Evolutionary conservation across 2,329 filamentous ascomycete species (phyloP).

Genomic region (Epichloe typhina): DNA sequence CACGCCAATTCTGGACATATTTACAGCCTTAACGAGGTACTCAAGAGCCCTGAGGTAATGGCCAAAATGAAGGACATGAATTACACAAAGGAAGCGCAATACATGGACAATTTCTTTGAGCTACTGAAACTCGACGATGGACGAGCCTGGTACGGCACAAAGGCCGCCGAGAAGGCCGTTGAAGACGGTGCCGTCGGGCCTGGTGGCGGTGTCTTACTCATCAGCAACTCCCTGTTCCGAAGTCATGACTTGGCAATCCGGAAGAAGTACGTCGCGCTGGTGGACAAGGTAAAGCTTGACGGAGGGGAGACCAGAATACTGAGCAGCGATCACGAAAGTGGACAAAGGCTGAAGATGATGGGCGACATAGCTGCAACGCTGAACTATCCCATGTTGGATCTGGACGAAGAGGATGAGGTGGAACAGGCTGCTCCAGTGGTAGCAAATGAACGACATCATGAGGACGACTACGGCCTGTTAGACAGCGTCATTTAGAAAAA

Average conservation of each 20-base stretch:
- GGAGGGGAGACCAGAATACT: conserved; percentile 83
- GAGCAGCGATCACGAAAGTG: conserved; percentile 90
- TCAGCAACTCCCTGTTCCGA: conserved; percentile 80
- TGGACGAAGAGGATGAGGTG: conserved; percentile 55
- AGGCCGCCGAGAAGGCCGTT: conserved; percentile 70
- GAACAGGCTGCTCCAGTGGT: conserved; percentile 13
- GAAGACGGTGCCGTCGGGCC: conserved; percentile 78
- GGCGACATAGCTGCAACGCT: conserved; percentile 83
- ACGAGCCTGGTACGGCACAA: conserved; percentile 78
- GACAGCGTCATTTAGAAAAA: conserved; percentile 20
- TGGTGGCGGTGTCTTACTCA: conserved; percentile 71
- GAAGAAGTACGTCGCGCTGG: conserved; percentile 69
- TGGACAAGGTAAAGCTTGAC: conserved; percentile 75
- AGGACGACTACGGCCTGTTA: conserved; percentile 18
- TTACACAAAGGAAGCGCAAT: conserved; percentile 67
- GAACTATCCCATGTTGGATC: conserved; percentile 73
- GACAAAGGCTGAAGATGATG: conserved; percentile 66
- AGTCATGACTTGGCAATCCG: conserved; percentile 65
- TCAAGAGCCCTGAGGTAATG: conserved; percentile 68
- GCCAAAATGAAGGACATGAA: conserved; percentile 73
- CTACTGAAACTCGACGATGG: conserved; percentile 74
- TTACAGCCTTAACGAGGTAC: conserved; percentile 75
- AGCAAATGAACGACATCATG: conserved; percentile 9
- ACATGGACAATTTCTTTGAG: conserved; percentile 75
- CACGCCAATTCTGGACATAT: conserved; percentile 78